Base-by-base conservation (phyloP, 441 rosid species). In the Francoa sonchifolia region DNA sequence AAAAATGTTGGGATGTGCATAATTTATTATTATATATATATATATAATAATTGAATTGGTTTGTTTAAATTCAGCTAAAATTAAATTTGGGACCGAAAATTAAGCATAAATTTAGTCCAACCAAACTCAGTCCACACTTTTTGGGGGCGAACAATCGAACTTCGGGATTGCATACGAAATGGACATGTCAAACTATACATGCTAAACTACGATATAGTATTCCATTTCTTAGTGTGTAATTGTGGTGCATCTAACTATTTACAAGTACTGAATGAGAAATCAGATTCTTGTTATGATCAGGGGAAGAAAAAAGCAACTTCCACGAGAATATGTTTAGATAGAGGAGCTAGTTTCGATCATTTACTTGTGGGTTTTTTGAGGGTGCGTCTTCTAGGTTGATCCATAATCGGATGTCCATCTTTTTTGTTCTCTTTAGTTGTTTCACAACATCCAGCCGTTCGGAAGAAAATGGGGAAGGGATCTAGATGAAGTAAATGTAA, bases 401-500 rank as follows among this genome's bases (percentile, higher is more conserved):
- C 67, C 68, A 59, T 1, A 62, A 40, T 38, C 35, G 56, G 39
- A 72, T 55, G 39, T 72, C 75, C 73, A 61, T 68, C 68, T 72
- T 70, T 69, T 62, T 74, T 1, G 76, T 68, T 60, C 85, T 64
- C 21, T 63, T 47, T 3, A 76, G 57, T 50, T 80, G 92, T 58
- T 74, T 74, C 22, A 52, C 69, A 17, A 64, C 63, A 46, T 66
- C 80, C 55, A 77, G 59, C 38, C 86, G 76, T 54, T 68, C 72
- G 0, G 58, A 10, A 14, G 78, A 66, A 60, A 57, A 80, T n/a
- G 80, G 82, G 28, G 92, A 77, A 20, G 92, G 92, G 43, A 80
- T 77, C 90, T 80, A 40, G 42, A 35, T 32, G 23, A 37, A 22
- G 33, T 1, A 30, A 20, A 42, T 33, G 8, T 19, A 35, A 29